Evolutionary conservation across 106 monocot genomes (phyloP), one percentile per base, ranked within the genome.

Genomic region (Apostasia ramifera): DNA sequence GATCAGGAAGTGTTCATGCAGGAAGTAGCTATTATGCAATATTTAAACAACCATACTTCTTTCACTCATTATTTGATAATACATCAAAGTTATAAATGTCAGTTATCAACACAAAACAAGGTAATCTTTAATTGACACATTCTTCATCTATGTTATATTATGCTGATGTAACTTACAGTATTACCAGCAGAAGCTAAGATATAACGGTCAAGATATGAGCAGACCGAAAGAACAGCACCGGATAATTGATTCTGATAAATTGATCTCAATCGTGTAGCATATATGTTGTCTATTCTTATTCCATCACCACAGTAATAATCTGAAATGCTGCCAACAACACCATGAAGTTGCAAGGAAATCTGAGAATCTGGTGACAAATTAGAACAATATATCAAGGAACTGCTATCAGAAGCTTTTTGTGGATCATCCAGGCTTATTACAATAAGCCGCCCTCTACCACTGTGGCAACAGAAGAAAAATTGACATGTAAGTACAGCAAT

Each of bases 111-210:
- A 62, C 44, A 5, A 44, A 62, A 44, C 4, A 8, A 39, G 40
- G 40, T 40, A 59, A 59, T 7, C 8, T 40, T 59, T 59, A 65
- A 47, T 26, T 26, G 26, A 26, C 26, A 46, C 44, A 1, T 14
- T 40, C n/a, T 46, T 14, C 63, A 39, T 44, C 14, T 12, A 15
- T 62, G 46, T 70, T 42, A 66, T 38, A 58, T 7, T 47, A 49
- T 50, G 47, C 48, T 53, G 70, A 74, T 73, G 59, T 67, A 53
- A 69, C 91, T 81, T 85, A 98, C 98, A 75, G 70, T 77, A 73
- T 85, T 93, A 74, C 93, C 98, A 78, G 93, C 78, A 76, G 98
- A 89, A 54, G 81, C 92, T 79, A 98, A 66, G 52, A 98, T 61
- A 82, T 87, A 93, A 47, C 79, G 76, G 66, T 88, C 78, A 53